A percentile compares a stretch with the other conserved stretches of the same genome.
Evolutionary conservation across 495 filamentous ascomycete genomes (phyloP).

Genomic region (Tricharina praecox): DNA sequence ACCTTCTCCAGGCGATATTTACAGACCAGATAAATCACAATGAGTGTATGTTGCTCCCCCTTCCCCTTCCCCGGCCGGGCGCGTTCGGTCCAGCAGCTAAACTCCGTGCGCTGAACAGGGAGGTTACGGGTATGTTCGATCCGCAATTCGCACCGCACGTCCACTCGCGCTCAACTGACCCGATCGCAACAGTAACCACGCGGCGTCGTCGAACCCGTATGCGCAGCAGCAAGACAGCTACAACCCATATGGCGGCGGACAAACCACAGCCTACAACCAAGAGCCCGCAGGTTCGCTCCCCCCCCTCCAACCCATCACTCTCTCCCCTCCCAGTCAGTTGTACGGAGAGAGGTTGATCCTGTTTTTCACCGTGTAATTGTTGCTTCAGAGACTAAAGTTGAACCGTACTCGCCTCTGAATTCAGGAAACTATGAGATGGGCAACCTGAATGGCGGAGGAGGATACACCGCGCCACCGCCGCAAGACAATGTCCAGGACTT

Average conservation of each 20-base stretch:
- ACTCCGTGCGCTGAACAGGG: no score
- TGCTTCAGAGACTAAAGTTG: conserved; percentile 22
- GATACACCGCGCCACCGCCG: conserved; percentile 35
- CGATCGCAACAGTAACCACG: conserved; percentile 29
- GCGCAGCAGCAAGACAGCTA: conserved; percentile 32
- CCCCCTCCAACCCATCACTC: not conserved
- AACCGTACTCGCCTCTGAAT: conserved; percentile 27
- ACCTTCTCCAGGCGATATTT: no score
- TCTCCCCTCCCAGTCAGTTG: not conserved
- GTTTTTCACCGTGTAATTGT: not conserved
- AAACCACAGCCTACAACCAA: conserved; percentile 22
- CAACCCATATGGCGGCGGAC: conserved; percentile 19
- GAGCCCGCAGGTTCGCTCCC: conserved; percentile 29
- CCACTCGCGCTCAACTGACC: not conserved
- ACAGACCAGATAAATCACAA: conserved; percentile 22
- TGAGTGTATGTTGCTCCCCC: conserved; percentile 28
- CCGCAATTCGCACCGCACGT: not conserved
- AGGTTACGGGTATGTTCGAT: conserved; percentile 22
- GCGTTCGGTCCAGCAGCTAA: no score
- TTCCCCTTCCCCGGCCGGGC: conserved; percentile 1
- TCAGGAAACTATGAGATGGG: conserved; percentile 31
- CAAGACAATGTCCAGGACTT: conserved; percentile 37
- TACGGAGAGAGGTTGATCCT: conserved; percentile 10
- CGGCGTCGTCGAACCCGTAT: conserved; percentile 35
- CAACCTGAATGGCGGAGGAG: conserved; percentile 32